These are phyloP conservation scores for Corymbia maculata DNA, from an alignment of 345 rosid species.

Conservation along the genomic window DNA sequence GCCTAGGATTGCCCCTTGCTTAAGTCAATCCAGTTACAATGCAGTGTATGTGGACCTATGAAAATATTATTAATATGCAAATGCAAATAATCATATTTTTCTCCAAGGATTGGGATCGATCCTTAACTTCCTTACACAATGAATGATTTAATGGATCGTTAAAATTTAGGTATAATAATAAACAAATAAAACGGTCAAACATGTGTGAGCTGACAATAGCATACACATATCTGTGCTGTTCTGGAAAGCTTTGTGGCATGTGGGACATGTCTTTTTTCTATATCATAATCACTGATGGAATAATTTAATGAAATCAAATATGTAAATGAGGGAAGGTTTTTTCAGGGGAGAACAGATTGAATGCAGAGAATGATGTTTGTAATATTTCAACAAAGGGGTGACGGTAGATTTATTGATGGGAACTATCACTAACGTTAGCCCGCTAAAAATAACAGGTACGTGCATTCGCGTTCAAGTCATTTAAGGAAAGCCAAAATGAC, in stretches of 20 bases:
- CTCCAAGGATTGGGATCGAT: not conserved
- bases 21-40: not conserved
- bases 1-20: not conserved
- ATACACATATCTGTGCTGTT: not conserved
- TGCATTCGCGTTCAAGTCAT: not conserved
- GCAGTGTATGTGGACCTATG: not conserved
- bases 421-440: not conserved
- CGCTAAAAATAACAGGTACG: not conserved
- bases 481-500: not conserved
- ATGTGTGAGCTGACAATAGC: not conserved
- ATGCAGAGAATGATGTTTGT: not conserved
- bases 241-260: not conserved
- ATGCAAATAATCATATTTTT: not conserved
- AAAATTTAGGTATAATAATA: not conserved
- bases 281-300: not conserved
- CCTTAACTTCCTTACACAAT: not conserved
- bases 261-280: not conserved
- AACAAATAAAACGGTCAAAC: not conserved
- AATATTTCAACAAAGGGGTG: not conserved
- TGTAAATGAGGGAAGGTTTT: not conserved
- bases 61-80: not conserved
- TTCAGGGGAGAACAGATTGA: not conserved
- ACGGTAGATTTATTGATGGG: not conserved
- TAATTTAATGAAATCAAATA: not conserved
- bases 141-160: not conserved